Evolutionary conservation across 2,329 filamentous ascomycete species (phyloP).

Genomic region (Pseudogymnoascus sp.): DNA sequence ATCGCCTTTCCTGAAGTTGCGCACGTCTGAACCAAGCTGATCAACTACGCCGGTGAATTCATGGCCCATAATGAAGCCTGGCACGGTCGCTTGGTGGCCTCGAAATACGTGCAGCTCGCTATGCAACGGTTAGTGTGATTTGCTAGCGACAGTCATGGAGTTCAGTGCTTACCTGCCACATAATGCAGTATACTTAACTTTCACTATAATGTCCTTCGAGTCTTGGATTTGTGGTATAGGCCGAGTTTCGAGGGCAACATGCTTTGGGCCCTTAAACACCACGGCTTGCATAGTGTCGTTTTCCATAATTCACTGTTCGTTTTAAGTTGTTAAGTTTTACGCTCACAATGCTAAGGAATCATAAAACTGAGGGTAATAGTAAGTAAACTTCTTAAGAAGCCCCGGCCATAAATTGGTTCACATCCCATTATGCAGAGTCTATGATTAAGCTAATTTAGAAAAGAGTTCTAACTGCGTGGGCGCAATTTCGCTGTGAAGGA

Average conservation of each 20-base stretch:
- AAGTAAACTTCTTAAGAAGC: neutral
- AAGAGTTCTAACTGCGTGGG: neutral
- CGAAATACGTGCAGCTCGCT: conserved; percentile 80
- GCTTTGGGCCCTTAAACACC: conserved; percentile 75
- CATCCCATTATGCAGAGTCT: neutral
- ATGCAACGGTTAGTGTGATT: neutral
- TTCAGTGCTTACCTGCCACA: conserved; percentile 47
- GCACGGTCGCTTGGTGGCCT: conserved; percentile 62
- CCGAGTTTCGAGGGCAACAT: conserved; percentile 52
- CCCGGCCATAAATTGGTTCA: neutral
- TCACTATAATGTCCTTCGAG: conserved; percentile 68
- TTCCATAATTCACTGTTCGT: neutral
- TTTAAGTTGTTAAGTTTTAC: neutral
- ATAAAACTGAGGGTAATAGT: neutral
- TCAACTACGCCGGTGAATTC: conserved; percentile 74
- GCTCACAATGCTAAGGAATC: neutral
- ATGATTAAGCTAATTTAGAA: neutral
- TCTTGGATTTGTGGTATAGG: conserved; percentile 62
- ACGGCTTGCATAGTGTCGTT: conserved; percentile 61
- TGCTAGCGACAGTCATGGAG: neutral
- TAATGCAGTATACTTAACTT: conserved; percentile 70
- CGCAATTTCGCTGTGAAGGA: neutral
- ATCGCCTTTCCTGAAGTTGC: conserved; percentile 54
- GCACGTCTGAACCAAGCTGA: conserved; percentile 50
- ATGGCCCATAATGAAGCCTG: conserved; percentile 64